Evolutionary conservation across 768 basidiomycete species (phyloP).

Genomic region (Suillus americanus): DNA sequence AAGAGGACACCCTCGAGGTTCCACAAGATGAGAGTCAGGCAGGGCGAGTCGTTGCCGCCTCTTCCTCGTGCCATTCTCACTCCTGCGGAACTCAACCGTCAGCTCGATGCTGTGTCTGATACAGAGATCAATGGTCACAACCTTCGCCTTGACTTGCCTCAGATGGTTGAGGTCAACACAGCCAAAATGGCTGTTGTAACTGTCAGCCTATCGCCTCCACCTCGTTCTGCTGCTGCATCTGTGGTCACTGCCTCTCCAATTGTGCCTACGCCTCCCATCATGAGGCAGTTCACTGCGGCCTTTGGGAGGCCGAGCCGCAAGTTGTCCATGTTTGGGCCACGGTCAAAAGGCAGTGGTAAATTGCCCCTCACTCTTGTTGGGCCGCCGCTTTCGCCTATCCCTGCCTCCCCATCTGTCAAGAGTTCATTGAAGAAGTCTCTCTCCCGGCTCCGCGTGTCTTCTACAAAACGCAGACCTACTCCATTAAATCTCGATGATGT

Average conservation of each 20-base stretch:
- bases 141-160: slow-evolving; percentile 10
- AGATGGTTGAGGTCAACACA: not conserved
- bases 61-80: slow-evolving; percentile 3
- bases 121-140: slow-evolving; percentile 12
- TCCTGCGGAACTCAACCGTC: slow-evolving; percentile 14
- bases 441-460: slow-evolving; percentile 13
- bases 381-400: not conserved
- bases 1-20: slow-evolving; percentile 14
- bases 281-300: slow-evolving; percentile 1
- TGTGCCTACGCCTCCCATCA: not conserved
- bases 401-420: not conserved
- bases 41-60: not conserved
- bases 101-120: slow-evolving; percentile 4
- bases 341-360: slow-evolving; percentile 6
- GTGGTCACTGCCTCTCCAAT: not conserved
- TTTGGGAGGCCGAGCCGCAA: slow-evolving; percentile 2
- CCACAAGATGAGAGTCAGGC: slow-evolving; percentile 7
- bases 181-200: slow-evolving; percentile 5
- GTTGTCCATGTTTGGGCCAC: not conserved
- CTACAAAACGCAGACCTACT: not conserved
- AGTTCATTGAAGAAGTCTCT: slow-evolving; percentile 10
- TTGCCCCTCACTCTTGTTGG: slow-evolving; percentile 9
- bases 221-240: slow-evolving; percentile 4
- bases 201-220: slow-evolving; percentile 6
- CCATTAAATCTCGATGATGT: slow-evolving; percentile 1